Percentiles rank a stretch among this genome's conserved stretches.
Conservation (phyloP, 176 grass and related monocot genomes). For the Calamus simplicifolius region DNA sequence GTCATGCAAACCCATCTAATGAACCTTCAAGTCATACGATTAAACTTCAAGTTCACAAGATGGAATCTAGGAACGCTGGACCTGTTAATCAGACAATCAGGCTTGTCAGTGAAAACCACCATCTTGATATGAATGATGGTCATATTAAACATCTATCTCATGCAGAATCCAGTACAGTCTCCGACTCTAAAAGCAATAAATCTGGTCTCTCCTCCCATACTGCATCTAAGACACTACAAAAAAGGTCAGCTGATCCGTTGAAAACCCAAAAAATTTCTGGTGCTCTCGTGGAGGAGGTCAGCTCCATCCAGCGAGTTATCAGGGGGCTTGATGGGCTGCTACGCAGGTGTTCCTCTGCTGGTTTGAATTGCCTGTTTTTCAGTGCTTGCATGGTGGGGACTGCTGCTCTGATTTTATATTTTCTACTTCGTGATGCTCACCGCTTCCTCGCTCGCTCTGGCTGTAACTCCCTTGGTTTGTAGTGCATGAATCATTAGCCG, state of each 20-base stretch:
- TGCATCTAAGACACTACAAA: neutral
- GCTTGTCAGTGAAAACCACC: conserved; percentile 25
- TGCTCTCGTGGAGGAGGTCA: neutral
- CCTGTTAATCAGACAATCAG: conserved; percentile 47
- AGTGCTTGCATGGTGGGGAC: conserved; percentile 30
- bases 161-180: neutral
- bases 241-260: neutral
- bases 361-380: conserved; percentile 22
- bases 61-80: conserved; percentile 47
- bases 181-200: too few species aligned
- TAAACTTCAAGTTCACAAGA: conserved; percentile 51
- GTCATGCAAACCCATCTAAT: neutral
- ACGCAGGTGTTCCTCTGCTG: conserved; percentile 25
- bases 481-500: conserved; percentile 2
- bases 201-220: conserved; percentile 1
- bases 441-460: neutral
- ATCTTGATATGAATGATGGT: conserved; percentile 21
- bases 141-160: neutral
- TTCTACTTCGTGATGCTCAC: conserved; percentile 26
- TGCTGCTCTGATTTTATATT: conserved; percentile 23
- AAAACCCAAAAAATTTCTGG: neutral
- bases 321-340: conserved; percentile 9
- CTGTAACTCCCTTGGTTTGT: conserved; percentile 5
- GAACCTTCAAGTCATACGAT: neutral
- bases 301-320: conserved; percentile 14